phyloP scores from a whole-genome alignment of 805 yeast species.

The Yamadazyma insecticola region DNA sequence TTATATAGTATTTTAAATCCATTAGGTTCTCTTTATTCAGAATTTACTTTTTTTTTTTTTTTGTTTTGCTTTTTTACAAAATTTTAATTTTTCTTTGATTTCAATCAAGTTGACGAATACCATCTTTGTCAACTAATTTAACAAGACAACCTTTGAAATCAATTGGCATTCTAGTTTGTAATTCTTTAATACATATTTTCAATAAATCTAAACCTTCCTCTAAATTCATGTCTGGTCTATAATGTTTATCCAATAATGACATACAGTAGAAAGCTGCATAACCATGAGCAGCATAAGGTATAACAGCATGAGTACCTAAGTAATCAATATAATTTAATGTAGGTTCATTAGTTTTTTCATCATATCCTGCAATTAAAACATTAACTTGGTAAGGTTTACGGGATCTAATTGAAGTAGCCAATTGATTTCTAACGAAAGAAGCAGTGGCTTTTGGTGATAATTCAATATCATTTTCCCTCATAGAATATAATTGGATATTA shows the following conservation, averaged over 20 bases:
- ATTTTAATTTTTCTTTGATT: too few species aligned
- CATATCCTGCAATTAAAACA: conserved; percentile 83
- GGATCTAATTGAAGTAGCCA: conserved; percentile 87
- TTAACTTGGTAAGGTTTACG: conserved; percentile 91
- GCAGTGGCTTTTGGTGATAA: conserved; percentile 84
- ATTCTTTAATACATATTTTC: conserved; percentile 69
- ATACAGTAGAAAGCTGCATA: conserved; percentile 95
- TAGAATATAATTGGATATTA: conserved; percentile 79
- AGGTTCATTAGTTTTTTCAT: conserved; percentile 54
- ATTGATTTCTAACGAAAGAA: conserved; percentile 78
- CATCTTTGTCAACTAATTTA: conserved; percentile 62
- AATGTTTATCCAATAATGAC: conserved; percentile 87
- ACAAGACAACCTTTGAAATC: conserved; percentile 86
- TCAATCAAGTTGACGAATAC: conserved; percentile 19
- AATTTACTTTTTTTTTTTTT: too few species aligned
- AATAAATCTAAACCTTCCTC: conserved; percentile 79
- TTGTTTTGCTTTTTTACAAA: too few species aligned
- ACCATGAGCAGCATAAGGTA: conserved; percentile 98
- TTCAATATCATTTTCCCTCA: conserved; percentile 75
- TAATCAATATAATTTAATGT: conserved; percentile 87
- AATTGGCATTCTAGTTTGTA: conserved; percentile 81
- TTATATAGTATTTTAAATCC: too few species aligned
- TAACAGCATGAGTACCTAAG: conserved; percentile 82
- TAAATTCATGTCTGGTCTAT: conserved; percentile 65
- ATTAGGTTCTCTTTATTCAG: too few species aligned